A percentile compares a stretch with the other conserved stretches of the same genome.
Conservation (phyloP, 345 rosid genomes). For the Citrus sp. region DNA sequence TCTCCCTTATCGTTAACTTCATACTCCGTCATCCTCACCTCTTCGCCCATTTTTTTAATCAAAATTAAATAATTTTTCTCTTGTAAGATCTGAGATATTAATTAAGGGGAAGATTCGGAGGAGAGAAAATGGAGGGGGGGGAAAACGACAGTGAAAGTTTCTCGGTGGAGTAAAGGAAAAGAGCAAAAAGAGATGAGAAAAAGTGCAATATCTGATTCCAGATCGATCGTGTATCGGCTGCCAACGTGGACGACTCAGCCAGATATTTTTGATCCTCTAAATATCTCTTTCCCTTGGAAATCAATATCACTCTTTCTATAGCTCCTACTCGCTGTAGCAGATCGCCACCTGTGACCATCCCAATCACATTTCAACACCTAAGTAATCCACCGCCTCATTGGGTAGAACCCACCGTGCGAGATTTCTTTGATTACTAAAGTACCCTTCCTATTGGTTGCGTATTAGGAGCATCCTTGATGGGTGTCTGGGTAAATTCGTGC, state of each 20-base stretch:
- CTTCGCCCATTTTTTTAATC: slow-evolving; percentile 31
- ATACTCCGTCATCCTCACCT: slow-evolving; percentile 41
- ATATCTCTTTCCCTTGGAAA: slow-evolving; percentile 42
- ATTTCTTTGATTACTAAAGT: not conserved
- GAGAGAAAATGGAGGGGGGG: slow-evolving; percentile 8
- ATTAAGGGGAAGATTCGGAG: slow-evolving; percentile 24
- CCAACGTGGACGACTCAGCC: slow-evolving; percentile 72
- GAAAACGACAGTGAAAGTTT: not conserved
- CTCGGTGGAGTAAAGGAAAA: not conserved
- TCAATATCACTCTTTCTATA: not conserved
- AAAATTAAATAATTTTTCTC: not conserved
- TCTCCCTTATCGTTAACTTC: slow-evolving; percentile 8
- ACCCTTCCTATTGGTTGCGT: not conserved
- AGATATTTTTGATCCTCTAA: slow-evolving; percentile 74
- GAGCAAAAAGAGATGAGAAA: slow-evolving; percentile 16
- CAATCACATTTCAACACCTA: slow-evolving; percentile 14
- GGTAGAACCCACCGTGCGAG: not conserved
- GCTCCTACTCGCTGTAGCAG: slow-evolving; percentile 4
- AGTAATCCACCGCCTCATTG: not conserved
- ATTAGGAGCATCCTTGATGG: not conserved
- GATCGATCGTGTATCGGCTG: slow-evolving; percentile 35
- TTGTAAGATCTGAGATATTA: slow-evolving; percentile 4
- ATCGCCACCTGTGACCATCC: slow-evolving; percentile 5
- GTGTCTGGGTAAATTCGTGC: slow-evolving; percentile 10
- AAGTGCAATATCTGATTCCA: slow-evolving; percentile 66